Conservation (phyloP, 768 basidiomycete species). For the Amanita rubescens region DNA sequence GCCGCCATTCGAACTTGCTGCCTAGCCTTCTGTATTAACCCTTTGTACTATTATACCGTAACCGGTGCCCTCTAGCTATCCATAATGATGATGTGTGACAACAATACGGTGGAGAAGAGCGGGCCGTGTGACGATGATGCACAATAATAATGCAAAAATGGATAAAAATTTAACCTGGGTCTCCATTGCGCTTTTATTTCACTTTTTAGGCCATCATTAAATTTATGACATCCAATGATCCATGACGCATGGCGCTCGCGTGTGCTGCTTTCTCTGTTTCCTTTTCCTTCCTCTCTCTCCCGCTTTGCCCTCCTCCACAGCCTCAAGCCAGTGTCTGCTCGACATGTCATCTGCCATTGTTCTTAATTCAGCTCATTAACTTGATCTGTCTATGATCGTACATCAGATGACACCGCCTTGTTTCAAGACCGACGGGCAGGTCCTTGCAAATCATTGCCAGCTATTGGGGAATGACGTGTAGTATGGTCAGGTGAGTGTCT, state of each 20-base stretch:
- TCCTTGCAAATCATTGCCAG: not conserved
- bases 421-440: not conserved
- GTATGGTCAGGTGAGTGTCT: not conserved
- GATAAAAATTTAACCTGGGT: conserved; percentile 1
- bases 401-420: conserved; percentile 1
- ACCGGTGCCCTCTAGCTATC: no score
- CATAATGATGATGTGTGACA: no score
- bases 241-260: conserved; percentile 7
- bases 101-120: no score
- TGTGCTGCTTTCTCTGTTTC: conserved; percentile 4
- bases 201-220: not conserved
- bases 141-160: not conserved
- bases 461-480: not conserved
- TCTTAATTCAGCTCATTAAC: not conserved
- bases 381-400: conserved; percentile 2
- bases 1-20: not conserved
- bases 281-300: conserved; percentile 5
- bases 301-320: not conserved
- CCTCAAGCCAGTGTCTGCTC: not conserved
- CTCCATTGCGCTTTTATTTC: not conserved
- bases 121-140: not conserved
- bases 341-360: not conserved
- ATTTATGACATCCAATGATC: conserved; percentile 5
- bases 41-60: not conserved
- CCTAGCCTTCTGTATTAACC: not conserved